Evolutionary conservation across 1,284 basidiomycete genomes (phyloP).

Genomic region (Heterobasidion parviporum): DNA sequence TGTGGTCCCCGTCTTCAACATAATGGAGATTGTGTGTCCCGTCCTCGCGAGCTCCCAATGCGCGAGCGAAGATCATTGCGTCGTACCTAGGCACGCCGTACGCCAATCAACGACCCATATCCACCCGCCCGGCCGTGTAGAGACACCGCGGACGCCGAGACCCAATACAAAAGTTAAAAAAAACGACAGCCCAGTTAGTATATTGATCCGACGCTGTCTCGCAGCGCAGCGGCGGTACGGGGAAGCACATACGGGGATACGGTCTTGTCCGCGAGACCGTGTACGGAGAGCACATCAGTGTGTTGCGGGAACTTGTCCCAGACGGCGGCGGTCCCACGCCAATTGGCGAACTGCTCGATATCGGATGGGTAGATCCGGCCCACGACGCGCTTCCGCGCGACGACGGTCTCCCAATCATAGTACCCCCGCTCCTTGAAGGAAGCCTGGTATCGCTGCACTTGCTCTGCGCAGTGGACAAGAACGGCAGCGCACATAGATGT

Average conservation of each 20-base stretch:
- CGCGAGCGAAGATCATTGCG: constrained; percentile 57
- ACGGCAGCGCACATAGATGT: too few relatives aligned
- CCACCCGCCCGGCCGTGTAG: too few relatives aligned
- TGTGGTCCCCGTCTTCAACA: constrained; percentile 67
- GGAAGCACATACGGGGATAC: constrained; percentile 53
- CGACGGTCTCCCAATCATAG: constrained; percentile 47
- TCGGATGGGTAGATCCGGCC: constrained; percentile 49
- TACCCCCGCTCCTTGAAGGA: constrained; percentile 46
- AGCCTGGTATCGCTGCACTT: constrained; percentile 24
- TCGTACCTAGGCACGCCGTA: constrained; percentile 45
- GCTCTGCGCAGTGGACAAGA: constrained; percentile 5
- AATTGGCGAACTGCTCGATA: constrained; percentile 47
- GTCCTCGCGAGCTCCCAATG: constrained; percentile 43
- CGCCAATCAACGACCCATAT: background rate
- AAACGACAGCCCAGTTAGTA: background rate
- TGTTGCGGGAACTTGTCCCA: constrained; percentile 53
- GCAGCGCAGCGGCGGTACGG: background rate
- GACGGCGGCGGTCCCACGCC: constrained; percentile 50
- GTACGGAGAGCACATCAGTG: constrained; percentile 59
- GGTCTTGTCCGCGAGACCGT: constrained; percentile 54
- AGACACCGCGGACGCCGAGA: background rate
- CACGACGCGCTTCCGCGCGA: constrained; percentile 49
- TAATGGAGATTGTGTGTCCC: constrained; percentile 63
- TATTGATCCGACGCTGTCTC: background rate
- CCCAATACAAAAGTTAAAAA: background rate